phyloP scores from a whole-genome alignment of 106 monocot species.

The Phalaenopsis aphrodite region DNA sequence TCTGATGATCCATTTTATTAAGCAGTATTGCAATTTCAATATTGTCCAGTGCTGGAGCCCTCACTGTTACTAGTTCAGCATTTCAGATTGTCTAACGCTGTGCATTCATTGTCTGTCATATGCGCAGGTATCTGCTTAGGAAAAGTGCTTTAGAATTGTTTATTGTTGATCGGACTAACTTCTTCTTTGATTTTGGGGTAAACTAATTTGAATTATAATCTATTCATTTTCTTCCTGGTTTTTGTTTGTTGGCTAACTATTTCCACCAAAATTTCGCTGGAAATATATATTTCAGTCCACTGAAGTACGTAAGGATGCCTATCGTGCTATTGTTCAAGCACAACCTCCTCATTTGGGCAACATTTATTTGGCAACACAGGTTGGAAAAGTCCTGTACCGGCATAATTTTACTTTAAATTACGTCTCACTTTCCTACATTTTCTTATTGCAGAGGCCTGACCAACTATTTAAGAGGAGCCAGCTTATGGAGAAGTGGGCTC shows the following conservation, averaged over 20 bases:
- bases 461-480: slow-evolving; percentile 91
- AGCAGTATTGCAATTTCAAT: neutral
- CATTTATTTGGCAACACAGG: slow-evolving; percentile 89
- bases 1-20: neutral
- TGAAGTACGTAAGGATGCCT: slow-evolving; percentile 78
- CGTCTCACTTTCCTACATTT: neutral
- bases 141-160: slow-evolving; percentile 95
- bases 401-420: neutral
- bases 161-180: slow-evolving; percentile 88
- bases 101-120: neutral
- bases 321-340: slow-evolving; percentile 81
- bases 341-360: slow-evolving; percentile 84
- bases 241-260: neutral
- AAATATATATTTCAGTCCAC: slow-evolving; percentile 44
- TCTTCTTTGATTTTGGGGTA: slow-evolving; percentile 99
- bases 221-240: neutral
- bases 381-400: slow-evolving; percentile 7
- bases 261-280: neutral
- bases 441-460: slow-evolving; percentile 62
- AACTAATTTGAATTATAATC: neutral
- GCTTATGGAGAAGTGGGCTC: slow-evolving; percentile 93
- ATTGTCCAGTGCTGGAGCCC: neutral
- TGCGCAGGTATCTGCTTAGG: slow-evolving; percentile 79
- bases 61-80: neutral
- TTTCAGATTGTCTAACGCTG: neutral